Percentiles rank a stretch among this genome's conserved stretches.
Evolutionary conservation across 192 early-diverging fungal genomes (phyloP).

Genomic region (Borealophlyctis nickersoniae): DNA sequence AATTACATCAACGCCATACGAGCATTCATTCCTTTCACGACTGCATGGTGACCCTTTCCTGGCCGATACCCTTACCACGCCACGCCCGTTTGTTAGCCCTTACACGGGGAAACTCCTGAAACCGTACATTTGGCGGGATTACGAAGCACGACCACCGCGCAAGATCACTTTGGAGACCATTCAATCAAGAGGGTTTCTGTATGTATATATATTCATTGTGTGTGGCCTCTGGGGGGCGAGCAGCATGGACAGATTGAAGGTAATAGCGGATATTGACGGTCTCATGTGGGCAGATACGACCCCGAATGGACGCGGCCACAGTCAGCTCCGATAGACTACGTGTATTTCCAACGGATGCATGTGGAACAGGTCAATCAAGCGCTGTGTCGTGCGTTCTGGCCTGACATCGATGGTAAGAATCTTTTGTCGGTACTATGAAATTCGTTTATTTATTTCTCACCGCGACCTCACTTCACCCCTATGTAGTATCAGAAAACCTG

Average conservation of each 20-base stretch:
- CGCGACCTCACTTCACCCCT: constrained; percentile 1
- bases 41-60: constrained; percentile 61
- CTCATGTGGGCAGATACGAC: not conserved
- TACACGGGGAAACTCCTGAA: constrained; percentile 71
- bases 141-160: constrained; percentile 45
- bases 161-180: constrained; percentile 49
- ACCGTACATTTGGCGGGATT: constrained; percentile 82
- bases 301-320: not conserved
- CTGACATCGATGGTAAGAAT: constrained; percentile 72
- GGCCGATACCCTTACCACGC: constrained; percentile 53
- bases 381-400: constrained; percentile 79
- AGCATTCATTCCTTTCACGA: constrained; percentile 72
- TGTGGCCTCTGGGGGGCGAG: not conserved
- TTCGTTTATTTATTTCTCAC: constrained; percentile 13
- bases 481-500: constrained; percentile 73
- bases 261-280: not conserved
- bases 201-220: no score
- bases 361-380: constrained; percentile 72
- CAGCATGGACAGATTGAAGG: not conserved
- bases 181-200: not conserved
- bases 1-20: constrained; percentile 57
- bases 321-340: constrained; percentile 70
- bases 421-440: not conserved
- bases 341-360: constrained; percentile 69
- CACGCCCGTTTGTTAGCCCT: constrained; percentile 56